Base-by-base conservation (phyloP, 2,329 filamentous ascomycete genomes). In the Claviceps sp. region DNA sequence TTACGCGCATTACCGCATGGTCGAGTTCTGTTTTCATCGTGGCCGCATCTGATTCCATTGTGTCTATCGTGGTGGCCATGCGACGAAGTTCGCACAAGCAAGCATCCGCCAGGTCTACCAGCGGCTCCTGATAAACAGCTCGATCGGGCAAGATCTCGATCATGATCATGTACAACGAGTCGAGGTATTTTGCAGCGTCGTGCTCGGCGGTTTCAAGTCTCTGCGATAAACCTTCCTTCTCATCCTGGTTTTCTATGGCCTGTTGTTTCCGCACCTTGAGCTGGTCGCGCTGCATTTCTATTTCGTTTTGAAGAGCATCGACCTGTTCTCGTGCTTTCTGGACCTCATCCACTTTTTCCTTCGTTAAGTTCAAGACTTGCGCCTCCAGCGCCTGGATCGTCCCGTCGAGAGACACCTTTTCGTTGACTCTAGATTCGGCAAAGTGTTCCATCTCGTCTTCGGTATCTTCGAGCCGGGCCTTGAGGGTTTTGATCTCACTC, bases 401-500 rank as follows among this genome's bases (percentile, higher is more conserved):
- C 47, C 85, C 79, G 56, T 91, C 84, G 45, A 83, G 76, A 2
- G 78, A 77, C 4, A 79, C 80, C 61, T 83, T 87, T 61, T 93
- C 87, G 58, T 94, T 84, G 58, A 96, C 89, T 44, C 87, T 79
- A 42, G 86, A 89, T 60, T 89, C 88, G 43, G 88, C 77, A 51
- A 91, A 79, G 54, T 89, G 79, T 60, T 96, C 90, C 49, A 97
- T 79, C 62, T 95, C 90, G 61, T 96, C 90, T 67, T 98, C 93
- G 5, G 86, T 78, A 59, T 97, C 89, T 63, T 97, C 93, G 0
- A 93, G 73, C 50, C 84, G 85, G 51, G 83, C 75, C 62, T 85
- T 90, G 53, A 90, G 77, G 14, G 79, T 77, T 59, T 82, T 84
- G 53, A 93, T 82, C 63, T 97, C 90, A 16, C 80, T 75, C 59